Evolutionary conservation across 805 yeast species (phyloP), one percentile per base, ranked within the genome.

Genomic region (Candida sakaeoensis): DNA sequence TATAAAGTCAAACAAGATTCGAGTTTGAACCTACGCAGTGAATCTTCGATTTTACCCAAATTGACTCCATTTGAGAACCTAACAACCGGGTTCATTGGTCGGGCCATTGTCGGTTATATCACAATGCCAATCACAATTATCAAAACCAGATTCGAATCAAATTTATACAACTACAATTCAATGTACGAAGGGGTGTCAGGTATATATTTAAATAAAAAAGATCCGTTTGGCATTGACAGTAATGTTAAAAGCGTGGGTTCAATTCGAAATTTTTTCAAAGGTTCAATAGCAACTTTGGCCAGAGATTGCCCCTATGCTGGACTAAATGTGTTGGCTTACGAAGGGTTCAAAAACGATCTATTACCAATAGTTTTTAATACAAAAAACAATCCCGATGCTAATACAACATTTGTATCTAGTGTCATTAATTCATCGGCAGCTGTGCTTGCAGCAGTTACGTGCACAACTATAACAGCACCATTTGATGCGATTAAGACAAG

Each of bases 261-360:
- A 0, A 27, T 80, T 0, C 54, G 60, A 15, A 95, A 95, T 12
- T 89, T 91, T 55, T 89, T 89, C 58, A 74, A 79, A 44, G 99
- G 99, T 0, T 85, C 84, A 51, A 79, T 85, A 1, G 95, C 95
- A 2, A 93, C 99, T 0, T 74, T 83, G 45, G 74, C 86, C 9
- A 65, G 99, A 47, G 99, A 93, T 62, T 95, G 96, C 17, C 99
- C 99, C 0, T 86, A 93, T 58, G 97, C 99, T 5, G 99, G 99
- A 0, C 55, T 93, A 3, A 91, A 93, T 53, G 88, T 93, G 21
- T 62, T 89, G 26, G 75, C 89, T 46, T 91, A 91, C 60, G 97
- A 91, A 55, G 72, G 80, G 42, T 70, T 80, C 50, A 68, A 68
- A 39, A 89, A 89, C 54, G 70, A 68, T 8, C 30, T 70, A 4